Evolutionary conservation across 352 stramenopile species (phyloP).

Genomic region (Blastocystis sp.): DNA sequence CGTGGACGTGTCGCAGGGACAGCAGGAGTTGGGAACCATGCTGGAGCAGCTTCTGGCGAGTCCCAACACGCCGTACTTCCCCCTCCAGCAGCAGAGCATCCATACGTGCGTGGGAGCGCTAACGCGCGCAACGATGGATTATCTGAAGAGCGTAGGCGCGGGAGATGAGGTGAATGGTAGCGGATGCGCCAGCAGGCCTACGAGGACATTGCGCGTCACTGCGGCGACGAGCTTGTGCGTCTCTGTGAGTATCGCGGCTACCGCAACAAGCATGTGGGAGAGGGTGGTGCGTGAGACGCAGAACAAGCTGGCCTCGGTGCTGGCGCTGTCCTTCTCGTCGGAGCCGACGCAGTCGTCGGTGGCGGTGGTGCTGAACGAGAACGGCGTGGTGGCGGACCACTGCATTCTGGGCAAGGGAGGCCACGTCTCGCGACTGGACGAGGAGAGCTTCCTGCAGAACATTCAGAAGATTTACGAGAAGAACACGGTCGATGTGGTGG

Average conservation of each 20-base stretch:
- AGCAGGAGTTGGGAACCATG: not conserved
- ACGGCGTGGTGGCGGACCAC: constrained; percentile 29
- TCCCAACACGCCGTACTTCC: not conserved
- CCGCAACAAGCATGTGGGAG: not conserved
- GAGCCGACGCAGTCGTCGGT: not conserved
- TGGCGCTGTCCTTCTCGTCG: not conserved
- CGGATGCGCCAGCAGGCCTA: not conserved
- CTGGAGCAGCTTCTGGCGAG: not conserved
- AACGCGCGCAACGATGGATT: not conserved
- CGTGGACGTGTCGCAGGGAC: not conserved
- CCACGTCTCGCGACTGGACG: not conserved
- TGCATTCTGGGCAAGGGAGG: not conserved
- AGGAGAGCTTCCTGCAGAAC: not conserved
- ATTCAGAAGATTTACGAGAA: not conserved
- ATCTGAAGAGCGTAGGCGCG: not conserved
- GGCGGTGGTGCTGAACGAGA: constrained; percentile 43
- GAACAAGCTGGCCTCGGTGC: not conserved
- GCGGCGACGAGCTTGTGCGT: not conserved
- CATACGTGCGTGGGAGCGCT: not conserved
- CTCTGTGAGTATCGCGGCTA: not conserved
- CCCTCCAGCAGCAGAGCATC: not conserved
- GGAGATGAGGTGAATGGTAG: not conserved
- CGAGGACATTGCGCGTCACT: not conserved
- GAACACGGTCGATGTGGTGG: not conserved
- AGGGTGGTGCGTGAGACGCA: not conserved